Conservation (phyloP, 2,329 filamentous ascomycete species). For the Fusarium sp. region DNA sequence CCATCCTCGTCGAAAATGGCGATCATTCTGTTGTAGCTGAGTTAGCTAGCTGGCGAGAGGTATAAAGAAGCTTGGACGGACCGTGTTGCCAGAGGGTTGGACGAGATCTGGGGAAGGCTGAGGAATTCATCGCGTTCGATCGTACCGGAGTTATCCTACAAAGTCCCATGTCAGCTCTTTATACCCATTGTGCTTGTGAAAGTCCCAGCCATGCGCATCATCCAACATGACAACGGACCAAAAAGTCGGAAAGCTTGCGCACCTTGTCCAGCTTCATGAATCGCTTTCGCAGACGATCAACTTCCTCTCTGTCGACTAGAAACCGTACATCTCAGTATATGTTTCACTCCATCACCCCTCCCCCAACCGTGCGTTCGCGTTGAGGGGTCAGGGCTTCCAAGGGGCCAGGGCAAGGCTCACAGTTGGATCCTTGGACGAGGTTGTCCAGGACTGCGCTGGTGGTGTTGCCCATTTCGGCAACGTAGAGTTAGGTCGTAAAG, state of each 20-base stretch:
- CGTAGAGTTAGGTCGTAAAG: not conserved
- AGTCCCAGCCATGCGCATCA: not conserved
- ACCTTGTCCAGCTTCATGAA: constrained; percentile 99
- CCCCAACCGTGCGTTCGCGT: constrained; percentile 16
- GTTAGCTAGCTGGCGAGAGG: constrained; percentile 15
- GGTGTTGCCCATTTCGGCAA: constrained; percentile 71
- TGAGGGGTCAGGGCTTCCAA: constrained; percentile 15
- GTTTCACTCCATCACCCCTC: constrained; percentile 8
- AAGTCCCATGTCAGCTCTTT: constrained; percentile 6
- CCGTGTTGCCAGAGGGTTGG: constrained; percentile 96
- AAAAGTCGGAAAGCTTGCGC: constrained; percentile 44
- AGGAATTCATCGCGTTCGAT: constrained; percentile 99
- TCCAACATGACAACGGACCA: not conserved
- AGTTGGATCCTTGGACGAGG: constrained; percentile 97
- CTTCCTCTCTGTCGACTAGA: constrained; percentile 94
- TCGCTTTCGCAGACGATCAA: constrained; percentile 92
- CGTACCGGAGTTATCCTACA: constrained; percentile 93
- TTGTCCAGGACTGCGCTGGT: constrained; percentile 86
- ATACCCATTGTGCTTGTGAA: not conserved
- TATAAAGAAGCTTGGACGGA: constrained; percentile 53
- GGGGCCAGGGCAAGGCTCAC: constrained; percentile 60
- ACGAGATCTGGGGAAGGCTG: constrained; percentile 95
- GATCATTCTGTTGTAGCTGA: constrained; percentile 78
- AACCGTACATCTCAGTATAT: constrained; percentile 31
- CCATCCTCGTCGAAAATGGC: constrained; percentile 99